phyloP scores from a whole-genome alignment of 176 grass and related monocot species.

The Bonia amplexicaulis region DNA sequence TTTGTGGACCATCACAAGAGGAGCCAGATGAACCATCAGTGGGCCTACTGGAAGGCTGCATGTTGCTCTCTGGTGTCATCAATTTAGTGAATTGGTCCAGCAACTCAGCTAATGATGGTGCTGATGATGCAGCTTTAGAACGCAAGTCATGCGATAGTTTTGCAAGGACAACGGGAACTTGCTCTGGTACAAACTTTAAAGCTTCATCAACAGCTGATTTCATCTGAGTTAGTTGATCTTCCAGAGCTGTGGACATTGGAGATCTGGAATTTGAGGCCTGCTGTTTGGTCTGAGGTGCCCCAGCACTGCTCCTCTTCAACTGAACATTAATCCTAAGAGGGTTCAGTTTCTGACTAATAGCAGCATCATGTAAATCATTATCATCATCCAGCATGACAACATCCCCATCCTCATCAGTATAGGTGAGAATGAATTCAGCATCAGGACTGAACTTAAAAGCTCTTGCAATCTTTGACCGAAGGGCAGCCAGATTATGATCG shows the following conservation, averaged over 20 bases:
- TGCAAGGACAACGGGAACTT: slow-evolving; percentile 30
- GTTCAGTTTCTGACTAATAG: slow-evolving; percentile 61
- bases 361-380: slow-evolving; percentile 63
- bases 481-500: slow-evolving; percentile 25
- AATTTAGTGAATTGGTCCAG: slow-evolving; percentile 36
- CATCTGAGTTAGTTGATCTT: slow-evolving; percentile 39
- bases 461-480: slow-evolving; percentile 51
- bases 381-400: slow-evolving; percentile 63
- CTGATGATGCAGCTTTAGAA: slow-evolving; percentile 28
- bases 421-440: slow-evolving; percentile 54
- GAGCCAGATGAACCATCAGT: slow-evolving; percentile 27
- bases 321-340: slow-evolving; percentile 65
- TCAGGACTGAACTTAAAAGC: slow-evolving; percentile 57
- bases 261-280: slow-evolving; percentile 7
- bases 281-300: slow-evolving; percentile 1
- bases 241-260: slow-evolving; percentile 14
- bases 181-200: slow-evolving; percentile 46
- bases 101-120: slow-evolving; percentile 40
- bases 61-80: slow-evolving; percentile 26
- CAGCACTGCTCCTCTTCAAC: slow-evolving; percentile 38
- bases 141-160: slow-evolving; percentile 38
- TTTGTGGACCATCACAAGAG: neutral
- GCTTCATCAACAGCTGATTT: slow-evolving; percentile 51
- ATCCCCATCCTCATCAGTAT: slow-evolving; percentile 74
- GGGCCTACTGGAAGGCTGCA: slow-evolving; percentile 26